Evolutionary conservation across 1,139 yeast genomes (phyloP).

Genomic region (Scheffersomyces titani): DNA sequence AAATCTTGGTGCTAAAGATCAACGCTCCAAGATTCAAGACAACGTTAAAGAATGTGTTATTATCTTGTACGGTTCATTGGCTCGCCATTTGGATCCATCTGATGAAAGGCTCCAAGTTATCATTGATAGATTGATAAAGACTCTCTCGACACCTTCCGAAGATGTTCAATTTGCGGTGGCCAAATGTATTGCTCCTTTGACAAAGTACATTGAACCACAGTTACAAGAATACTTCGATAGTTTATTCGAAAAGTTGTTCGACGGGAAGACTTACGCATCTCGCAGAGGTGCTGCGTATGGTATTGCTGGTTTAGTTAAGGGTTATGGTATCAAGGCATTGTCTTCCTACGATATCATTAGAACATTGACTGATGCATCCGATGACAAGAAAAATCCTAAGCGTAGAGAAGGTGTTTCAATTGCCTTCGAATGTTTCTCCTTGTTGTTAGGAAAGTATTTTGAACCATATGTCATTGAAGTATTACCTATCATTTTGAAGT

Average conservation of each 20-base stretch:
- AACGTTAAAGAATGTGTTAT: constrained; percentile 77
- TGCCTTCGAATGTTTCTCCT: constrained; percentile 83
- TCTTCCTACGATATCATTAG: constrained; percentile 78
- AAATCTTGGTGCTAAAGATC: constrained; percentile 49
- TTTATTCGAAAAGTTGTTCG: constrained; percentile 61
- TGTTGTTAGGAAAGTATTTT: constrained; percentile 69
- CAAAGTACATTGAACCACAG: constrained; percentile 52
- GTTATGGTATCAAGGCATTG: constrained; percentile 79
- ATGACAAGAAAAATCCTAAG: constrained; percentile 73
- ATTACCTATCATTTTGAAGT: constrained; percentile 75
- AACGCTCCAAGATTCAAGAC: constrained; percentile 54
- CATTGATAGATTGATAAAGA: constrained; percentile 66
- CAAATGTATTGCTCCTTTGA: constrained; percentile 82
- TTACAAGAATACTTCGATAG: constrained; percentile 56
- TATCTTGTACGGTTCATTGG: constrained; percentile 84
- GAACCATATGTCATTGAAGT: constrained; percentile 94
- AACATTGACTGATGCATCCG: constrained; percentile 79
- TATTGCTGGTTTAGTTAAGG: constrained; percentile 88
- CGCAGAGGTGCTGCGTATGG: constrained; percentile 97
- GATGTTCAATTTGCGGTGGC: constrained; percentile 87
- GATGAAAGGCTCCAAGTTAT: constrained; percentile 69
- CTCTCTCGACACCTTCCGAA: constrained; percentile 86
- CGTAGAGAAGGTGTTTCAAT: constrained; percentile 88
- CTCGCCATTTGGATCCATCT: constrained; percentile 67
- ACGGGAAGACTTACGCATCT: constrained; percentile 48